Conservation (phyloP, 805 yeast genomes). For the Teunomyces pallodes region DNA sequence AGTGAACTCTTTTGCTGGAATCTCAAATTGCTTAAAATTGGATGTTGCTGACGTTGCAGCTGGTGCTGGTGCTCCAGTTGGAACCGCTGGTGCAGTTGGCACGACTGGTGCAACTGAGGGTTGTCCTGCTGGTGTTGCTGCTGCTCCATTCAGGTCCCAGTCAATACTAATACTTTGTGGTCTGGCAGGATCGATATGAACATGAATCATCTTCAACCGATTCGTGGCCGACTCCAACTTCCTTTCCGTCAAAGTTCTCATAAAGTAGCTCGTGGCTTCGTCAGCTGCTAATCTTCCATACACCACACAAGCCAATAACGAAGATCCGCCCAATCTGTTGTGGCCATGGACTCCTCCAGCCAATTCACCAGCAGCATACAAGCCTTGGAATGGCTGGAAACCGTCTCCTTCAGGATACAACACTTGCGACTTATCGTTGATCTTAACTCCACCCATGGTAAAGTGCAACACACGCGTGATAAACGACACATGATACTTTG, state of each 20-base stretch:
- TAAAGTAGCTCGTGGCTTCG: slow-evolving; percentile 32
- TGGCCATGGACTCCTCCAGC: slow-evolving; percentile 49
- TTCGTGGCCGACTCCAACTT: slow-evolving; percentile 18
- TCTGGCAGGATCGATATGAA: slow-evolving; percentile 42
- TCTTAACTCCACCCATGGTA: slow-evolving; percentile 69
- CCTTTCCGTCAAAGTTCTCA: slow-evolving; percentile 23
- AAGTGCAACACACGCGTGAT: slow-evolving; percentile 61
- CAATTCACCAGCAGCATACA: slow-evolving; percentile 45
- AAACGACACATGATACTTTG: slow-evolving; percentile 48
- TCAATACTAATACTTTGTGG: slow-evolving; percentile 36
- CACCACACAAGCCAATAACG: slow-evolving; percentile 44
- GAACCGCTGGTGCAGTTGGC: not conserved
- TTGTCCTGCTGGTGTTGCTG: too few species aligned
- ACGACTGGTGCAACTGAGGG: not conserved
- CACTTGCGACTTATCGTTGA: slow-evolving; percentile 44
- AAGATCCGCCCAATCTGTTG: slow-evolving; percentile 43
- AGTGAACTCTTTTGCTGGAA: slow-evolving; percentile 50
- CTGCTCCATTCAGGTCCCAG: slow-evolving; percentile 15
- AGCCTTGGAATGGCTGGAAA: slow-evolving; percentile 29
- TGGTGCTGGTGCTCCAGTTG: slow-evolving; percentile 5
- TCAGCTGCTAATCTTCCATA: slow-evolving; percentile 45
- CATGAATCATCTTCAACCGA: slow-evolving; percentile 41
- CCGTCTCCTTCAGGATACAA: slow-evolving; percentile 25
- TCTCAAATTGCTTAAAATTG: slow-evolving; percentile 22
- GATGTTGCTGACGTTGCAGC: not conserved